Conservation (phyloP, 192 early-diverging fungal species). For the Umbelopsis vinacea region DNA sequence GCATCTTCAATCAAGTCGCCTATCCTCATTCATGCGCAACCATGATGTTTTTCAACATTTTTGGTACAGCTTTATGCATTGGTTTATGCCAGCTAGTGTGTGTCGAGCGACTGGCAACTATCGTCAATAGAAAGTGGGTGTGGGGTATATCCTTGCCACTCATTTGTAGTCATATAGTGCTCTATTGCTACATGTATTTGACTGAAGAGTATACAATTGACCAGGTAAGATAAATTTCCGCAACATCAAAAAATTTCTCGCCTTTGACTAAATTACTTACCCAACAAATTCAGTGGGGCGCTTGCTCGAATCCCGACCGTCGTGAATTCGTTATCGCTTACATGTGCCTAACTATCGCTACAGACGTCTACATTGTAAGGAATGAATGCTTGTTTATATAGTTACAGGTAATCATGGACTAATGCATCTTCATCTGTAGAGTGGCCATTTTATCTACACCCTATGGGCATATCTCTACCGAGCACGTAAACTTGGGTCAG, state of each 20-base stretch:
- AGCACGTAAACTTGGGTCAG: conserved; percentile 17
- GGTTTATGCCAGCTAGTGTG: conserved; percentile 21
- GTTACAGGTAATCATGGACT: background rate
- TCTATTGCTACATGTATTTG: conserved; percentile 24
- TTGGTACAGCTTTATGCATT: conserved; percentile 21
- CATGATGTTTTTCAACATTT: conserved; percentile 26
- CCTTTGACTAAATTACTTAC: background rate
- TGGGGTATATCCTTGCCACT: conserved; percentile 20
- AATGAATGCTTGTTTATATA: too few species aligned
- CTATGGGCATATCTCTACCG: conserved; percentile 18
- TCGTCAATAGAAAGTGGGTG: conserved; percentile 14
- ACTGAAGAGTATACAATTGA: conserved; percentile 22
- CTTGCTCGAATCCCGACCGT: conserved; percentile 20
- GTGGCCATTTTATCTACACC: conserved; percentile 19
- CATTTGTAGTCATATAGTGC: conserved; percentile 17
- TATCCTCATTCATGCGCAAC: conserved; percentile 25
- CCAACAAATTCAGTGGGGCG: background rate
- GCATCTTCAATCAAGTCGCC: conserved; percentile 8
- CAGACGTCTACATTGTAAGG: conserved; percentile 25
- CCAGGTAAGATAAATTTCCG: background rate
- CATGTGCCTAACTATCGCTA: conserved; percentile 24
- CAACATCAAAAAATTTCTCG: too few species aligned
- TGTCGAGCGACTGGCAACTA: conserved; percentile 22
- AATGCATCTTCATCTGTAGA: background rate
- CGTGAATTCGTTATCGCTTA: conserved; percentile 15